A percentile compares a stretch with the other conserved stretches of the same genome.
Evolutionary conservation across 805 yeast species (phyloP).

Genomic region (Clavispora santaluciae): DNA sequence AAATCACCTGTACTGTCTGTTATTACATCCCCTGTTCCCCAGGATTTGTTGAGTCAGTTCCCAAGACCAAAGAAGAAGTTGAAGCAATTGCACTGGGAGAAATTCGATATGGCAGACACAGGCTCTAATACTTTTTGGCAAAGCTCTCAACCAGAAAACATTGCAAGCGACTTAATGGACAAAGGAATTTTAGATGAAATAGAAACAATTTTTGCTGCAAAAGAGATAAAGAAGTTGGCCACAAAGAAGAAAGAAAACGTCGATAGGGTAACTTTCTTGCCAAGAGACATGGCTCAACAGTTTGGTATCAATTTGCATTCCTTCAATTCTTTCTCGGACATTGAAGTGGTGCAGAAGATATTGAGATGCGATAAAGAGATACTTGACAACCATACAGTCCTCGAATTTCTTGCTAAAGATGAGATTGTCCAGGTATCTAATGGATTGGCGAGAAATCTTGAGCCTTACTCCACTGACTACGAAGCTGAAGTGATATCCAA

Average conservation of each 20-base stretch:
- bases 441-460: conserved; percentile 62
- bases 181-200: conserved; percentile 64
- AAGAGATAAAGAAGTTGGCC: conserved; percentile 43
- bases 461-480: conserved; percentile 79
- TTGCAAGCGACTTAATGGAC: conserved; percentile 47
- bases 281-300: conserved; percentile 83
- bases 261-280: conserved; percentile 50
- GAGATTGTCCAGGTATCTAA: conserved; percentile 73
- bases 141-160: conserved; percentile 34
- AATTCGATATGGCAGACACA: conserved; percentile 41
- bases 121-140: conserved; percentile 64
- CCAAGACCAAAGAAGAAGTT: conserved; percentile 58
- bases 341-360: conserved; percentile 63
- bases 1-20: conserved; percentile 11
- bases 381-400: conserved; percentile 60
- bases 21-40: conserved; percentile 20
- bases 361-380: conserved; percentile 73
- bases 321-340: conserved; percentile 58
- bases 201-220: conserved; percentile 56
- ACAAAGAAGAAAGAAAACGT: conserved; percentile 39
- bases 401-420: conserved; percentile 79
- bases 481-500: conserved; percentile 26
- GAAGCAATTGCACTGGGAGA: conserved; percentile 84
- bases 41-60: conserved; percentile 34
- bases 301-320: conserved; percentile 90